phyloP scores from a whole-genome alignment of 2,329 filamentous ascomycete genomes.

The Lasiodiplodia hormozganensis region DNA sequence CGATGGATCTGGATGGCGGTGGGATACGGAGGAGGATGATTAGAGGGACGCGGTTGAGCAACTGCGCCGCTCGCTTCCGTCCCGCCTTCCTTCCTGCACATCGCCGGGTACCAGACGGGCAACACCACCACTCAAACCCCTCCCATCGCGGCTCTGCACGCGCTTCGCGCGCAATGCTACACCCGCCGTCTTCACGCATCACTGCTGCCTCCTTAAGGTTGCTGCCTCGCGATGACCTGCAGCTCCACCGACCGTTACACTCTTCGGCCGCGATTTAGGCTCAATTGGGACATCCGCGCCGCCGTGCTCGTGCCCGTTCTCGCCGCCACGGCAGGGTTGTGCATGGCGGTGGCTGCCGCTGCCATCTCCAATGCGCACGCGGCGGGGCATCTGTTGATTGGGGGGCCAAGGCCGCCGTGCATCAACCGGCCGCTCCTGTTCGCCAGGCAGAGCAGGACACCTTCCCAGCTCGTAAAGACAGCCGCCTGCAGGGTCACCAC shows the following conservation, averaged over 20 bases:
- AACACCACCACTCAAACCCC: background rate
- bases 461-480: conserved; percentile 9
- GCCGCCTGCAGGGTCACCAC: background rate
- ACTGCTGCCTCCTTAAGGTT: background rate
- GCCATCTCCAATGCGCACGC: background rate
- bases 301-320: conserved; percentile 4
- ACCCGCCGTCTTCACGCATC: conserved; percentile 2
- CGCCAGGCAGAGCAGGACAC: background rate
- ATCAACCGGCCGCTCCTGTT: conserved; percentile 2
- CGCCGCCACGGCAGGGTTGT: background rate
- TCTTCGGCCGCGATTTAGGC: background rate
- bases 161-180: background rate
- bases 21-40: conserved; percentile 10
- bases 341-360: conserved; percentile 8
- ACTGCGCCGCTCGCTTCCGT: conserved; percentile 3
- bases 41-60: background rate
- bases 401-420: background rate
- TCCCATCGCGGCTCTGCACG: background rate
- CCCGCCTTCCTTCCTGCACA: background rate
- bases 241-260: background rate
- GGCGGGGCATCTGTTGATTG: background rate
- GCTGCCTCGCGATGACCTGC: conserved; percentile 6
- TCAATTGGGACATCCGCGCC: background rate
- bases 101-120: background rate
- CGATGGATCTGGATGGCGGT: conserved; percentile 10